Conservation (phyloP, 2,329 filamentous ascomycete species). For the Sphaerostilbella broomeana region DNA sequence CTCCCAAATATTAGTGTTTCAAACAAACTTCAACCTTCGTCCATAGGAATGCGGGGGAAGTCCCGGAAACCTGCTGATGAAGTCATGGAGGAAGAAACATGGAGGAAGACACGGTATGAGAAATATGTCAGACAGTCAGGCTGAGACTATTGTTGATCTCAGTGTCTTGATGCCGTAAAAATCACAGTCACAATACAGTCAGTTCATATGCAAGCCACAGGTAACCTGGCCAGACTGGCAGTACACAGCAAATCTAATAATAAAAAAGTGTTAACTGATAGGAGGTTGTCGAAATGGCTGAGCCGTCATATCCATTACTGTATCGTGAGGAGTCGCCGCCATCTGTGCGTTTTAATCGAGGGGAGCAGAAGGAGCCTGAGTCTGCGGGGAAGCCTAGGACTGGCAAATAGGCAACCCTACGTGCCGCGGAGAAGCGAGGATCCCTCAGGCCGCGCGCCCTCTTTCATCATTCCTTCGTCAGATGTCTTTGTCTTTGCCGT, state of each 20-base stretch:
- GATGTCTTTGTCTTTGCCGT: neutral
- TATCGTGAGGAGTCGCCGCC: no score
- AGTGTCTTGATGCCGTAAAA: no score
- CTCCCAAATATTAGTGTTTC: no score
- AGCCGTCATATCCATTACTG: no score
- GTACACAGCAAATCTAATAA: neutral
- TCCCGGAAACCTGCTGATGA: slow-evolving; percentile 4
- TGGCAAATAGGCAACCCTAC: no score
- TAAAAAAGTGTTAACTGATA: no score
- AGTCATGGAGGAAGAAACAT: slow-evolving; percentile 5
- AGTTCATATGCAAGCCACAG: no score
- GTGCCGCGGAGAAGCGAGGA: neutral
- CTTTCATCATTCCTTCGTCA: neutral
- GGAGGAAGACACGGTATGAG: slow-evolving; percentile 5
- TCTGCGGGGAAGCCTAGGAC: neutral
- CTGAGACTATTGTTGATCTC: no score
- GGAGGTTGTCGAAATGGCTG: no score
- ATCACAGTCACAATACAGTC: no score
- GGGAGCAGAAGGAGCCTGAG: neutral
- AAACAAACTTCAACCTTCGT: neutral
- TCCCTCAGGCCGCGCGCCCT: neutral
- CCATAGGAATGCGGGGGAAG: neutral
- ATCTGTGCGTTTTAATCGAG: neutral
- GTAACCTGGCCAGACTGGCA: no score
- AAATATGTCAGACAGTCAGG: no score